Conservation (phyloP, 1,139 yeast genomes). For the Candida sp. region DNA sequence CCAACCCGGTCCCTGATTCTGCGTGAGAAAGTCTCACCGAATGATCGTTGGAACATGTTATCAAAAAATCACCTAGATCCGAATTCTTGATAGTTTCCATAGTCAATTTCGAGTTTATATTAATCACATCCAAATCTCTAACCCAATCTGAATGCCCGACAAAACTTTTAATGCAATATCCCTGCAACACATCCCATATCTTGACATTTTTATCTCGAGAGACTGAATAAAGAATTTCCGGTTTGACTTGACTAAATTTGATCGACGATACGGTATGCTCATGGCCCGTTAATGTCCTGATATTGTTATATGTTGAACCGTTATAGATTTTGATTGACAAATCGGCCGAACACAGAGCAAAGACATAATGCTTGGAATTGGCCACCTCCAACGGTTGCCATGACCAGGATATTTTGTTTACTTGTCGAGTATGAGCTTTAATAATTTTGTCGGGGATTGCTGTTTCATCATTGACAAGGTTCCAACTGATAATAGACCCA, state of each 20-base stretch:
- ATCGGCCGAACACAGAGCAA: slow-evolving; percentile 74
- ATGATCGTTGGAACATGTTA: slow-evolving; percentile 84
- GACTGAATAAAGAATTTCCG: slow-evolving; percentile 55
- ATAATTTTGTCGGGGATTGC: slow-evolving; percentile 65
- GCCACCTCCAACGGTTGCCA: slow-evolving; percentile 25
- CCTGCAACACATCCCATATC: slow-evolving; percentile 74
- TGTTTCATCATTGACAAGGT: slow-evolving; percentile 51
- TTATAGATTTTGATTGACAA: slow-evolving; percentile 73
- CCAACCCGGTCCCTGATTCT: slow-evolving; percentile 65
- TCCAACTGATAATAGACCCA: slow-evolving; percentile 77
- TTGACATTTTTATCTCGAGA: slow-evolving; percentile 76
- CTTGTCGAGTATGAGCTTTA: slow-evolving; percentile 74
- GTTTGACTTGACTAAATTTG: slow-evolving; percentile 41
- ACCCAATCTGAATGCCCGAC: slow-evolving; percentile 92
- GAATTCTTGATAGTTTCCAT: slow-evolving; percentile 7
- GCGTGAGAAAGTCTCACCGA: slow-evolving; percentile 65
- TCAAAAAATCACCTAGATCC: slow-evolving; percentile 49
- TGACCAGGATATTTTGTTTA: slow-evolving; percentile 61
- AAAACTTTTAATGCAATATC: slow-evolving; percentile 64
- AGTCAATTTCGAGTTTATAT: slow-evolving; percentile 6
- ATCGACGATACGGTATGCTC: slow-evolving; percentile 81
- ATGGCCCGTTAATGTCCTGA: slow-evolving; percentile 79
- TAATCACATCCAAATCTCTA: slow-evolving; percentile 51
- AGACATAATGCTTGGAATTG: slow-evolving; percentile 17
- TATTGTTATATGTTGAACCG: slow-evolving; percentile 47